Base-by-base conservation (phyloP, 139 green algal species). In the Penium margaritaceum region DNA sequence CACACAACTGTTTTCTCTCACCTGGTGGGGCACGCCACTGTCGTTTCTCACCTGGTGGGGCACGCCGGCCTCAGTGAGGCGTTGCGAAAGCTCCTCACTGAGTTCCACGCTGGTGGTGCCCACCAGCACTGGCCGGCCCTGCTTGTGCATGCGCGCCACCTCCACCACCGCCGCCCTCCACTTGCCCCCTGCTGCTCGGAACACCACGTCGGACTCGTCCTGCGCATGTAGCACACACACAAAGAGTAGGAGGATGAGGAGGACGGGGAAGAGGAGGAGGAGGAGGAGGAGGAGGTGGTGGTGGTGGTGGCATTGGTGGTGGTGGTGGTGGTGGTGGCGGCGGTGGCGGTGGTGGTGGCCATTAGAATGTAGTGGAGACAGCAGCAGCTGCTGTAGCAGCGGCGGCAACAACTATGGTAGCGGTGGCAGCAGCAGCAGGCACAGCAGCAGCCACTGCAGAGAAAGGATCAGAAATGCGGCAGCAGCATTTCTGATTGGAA, bases 161-260 rank as follows among this genome's bases (percentile, higher is more conserved):
- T 82, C 61, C 33, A 77, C 63, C 36, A 77, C 78, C 44, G 88
- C 84, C 1, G 89, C 91, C 19, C 83, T 81, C 93, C 93, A 98
- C 85, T 97, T 97, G 82, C 81, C 85, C 37, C 72, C 55, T 30
- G 76, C 81, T 12, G 64, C 81, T 32, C 81, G 75, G 84, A 97
- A 98, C 15, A 99, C 92, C 6, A 98, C 94, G 78, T 98, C 92
- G 15, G 90, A 85, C 78, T 94, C 89, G 88, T 99, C 94, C 17
- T 78, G 62, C 1, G 30, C 24, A 58, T 9, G 7, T 29, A 21
- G 51, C 19, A 24, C 30, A 34, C 29, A 27, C 6, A 24, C 3
- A 27, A 17, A 34, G 21, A 32, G 30, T 43, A 17, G 61, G 21
- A 32, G 34, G 5, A 34, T 1, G 7, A 15, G 33, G 19, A 19